These are phyloP conservation scores for Backusella westeae DNA, from an alignment of 192 early-diverging fungal species.

Conservation along the genomic window DNA sequence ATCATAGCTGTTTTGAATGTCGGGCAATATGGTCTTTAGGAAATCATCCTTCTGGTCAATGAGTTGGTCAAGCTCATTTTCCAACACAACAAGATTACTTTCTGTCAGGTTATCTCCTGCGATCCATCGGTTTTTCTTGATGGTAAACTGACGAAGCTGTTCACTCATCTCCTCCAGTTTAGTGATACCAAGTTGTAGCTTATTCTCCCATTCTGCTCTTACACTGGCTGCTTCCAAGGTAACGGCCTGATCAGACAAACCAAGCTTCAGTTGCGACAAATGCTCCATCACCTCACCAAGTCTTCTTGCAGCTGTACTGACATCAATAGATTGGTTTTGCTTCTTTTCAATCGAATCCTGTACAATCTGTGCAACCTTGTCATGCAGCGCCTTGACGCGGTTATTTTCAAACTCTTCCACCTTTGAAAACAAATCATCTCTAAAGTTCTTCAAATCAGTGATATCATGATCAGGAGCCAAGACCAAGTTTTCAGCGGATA, in stretches of 20 bases:
- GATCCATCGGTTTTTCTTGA: slow-evolving; percentile 20
- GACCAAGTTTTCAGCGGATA: slow-evolving; percentile 8
- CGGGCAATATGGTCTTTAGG: background rate
- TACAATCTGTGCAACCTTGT: slow-evolving; percentile 18
- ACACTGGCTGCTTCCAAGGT: slow-evolving; percentile 17
- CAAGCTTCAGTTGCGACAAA: slow-evolving; percentile 13
- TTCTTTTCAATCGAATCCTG: slow-evolving; percentile 17
- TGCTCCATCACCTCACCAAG: slow-evolving; percentile 17
- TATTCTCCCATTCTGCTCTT: slow-evolving; percentile 15
- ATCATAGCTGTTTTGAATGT: slow-evolving; percentile 24
- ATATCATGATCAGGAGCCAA: background rate
- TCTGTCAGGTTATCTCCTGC: slow-evolving; percentile 8
- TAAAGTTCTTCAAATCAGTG: background rate
- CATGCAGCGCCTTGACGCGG: slow-evolving; percentile 16
- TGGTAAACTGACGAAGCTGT: slow-evolving; percentile 22
- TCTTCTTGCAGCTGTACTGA: slow-evolving; percentile 8
- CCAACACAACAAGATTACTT: slow-evolving; percentile 1
- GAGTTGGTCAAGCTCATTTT: slow-evolving; percentile 16
- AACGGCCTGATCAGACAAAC: slow-evolving; percentile 15
- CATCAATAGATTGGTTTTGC: slow-evolving; percentile 10
- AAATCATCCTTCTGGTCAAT: slow-evolving; percentile 8
- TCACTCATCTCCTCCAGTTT: slow-evolving; percentile 21
- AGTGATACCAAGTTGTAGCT: slow-evolving; percentile 1
- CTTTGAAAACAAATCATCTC: background rate
- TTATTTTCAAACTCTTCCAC: slow-evolving; percentile 24